Base-by-base conservation (phyloP, 768 basidiomycete genomes). In the Tephrocybe rancida region DNA sequence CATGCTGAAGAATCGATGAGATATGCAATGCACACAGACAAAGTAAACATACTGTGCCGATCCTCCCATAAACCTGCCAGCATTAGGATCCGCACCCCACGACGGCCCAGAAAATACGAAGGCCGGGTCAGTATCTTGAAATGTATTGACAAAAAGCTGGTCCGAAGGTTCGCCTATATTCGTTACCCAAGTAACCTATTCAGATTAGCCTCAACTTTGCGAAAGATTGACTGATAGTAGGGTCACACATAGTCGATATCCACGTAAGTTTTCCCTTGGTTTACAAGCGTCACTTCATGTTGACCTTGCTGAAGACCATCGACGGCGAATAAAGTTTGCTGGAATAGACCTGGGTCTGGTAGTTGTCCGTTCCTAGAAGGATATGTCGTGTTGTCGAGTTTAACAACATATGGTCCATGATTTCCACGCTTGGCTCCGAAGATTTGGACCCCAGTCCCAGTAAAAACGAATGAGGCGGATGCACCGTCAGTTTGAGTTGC, bases 241-340 rank as follows among this genome's bases (percentile, higher is more conserved):
- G n/a, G n/a, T n/a, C 74, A 35, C 52, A 80, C 81, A 56, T 74
- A 80, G 50, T 84, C 82, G 22, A 84, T 64, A 57, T 80, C 82
- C 41, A 83, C 58, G 41, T 61, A 67, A 5, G 49, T 57, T 3
- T 49, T 49, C 3, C 61, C 67, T 27, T 55, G 39, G 46, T 73
- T 74, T 1, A 65, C 61, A 25, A 77, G 67, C 5, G 65, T 72
- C 6, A 82, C 65, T 0, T 63, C 64, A 55, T 83, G 82, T 24
- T 38, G 47, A 3, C 57, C 71, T 37, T 73, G 64, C 4, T 52
- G 41, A 47, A 82, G 61, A 2, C 64, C 58, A 26, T 67, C 65
- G 1, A 51, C 58, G 4, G 67, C 67, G 60, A 75, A 82, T 18
- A 83, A 63, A 4, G 62, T 47, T 19, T 70, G 67, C 58, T 80